A percentile compares a stretch with the other conserved stretches of the same genome.
These are phyloP conservation scores for Asclepias syriaca DNA, from an alignment of 257 asterid species.

Conservation along the genomic window DNA sequence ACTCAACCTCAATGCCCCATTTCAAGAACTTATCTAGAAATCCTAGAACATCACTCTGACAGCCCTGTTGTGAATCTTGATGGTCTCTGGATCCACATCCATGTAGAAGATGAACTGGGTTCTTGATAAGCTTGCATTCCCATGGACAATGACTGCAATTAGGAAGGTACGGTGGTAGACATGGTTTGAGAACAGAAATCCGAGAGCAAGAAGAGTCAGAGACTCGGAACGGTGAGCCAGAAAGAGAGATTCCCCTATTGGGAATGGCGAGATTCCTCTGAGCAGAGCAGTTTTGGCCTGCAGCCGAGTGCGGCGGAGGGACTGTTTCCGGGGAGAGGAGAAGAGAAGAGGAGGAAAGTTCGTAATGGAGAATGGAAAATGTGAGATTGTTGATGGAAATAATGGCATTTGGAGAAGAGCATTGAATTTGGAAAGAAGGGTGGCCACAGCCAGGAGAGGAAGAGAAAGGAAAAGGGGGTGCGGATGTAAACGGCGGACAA, in stretches of 20 bases:
- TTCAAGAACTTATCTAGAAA: conserved; percentile 54
- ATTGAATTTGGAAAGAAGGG: conserved; percentile 76
- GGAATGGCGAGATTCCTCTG: conserved; percentile 34
- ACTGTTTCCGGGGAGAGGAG: conserved; percentile 39
- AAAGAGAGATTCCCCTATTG: conserved; percentile 44
- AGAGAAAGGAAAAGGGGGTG: conserved; percentile 80
- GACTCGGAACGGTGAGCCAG: conserved; percentile 68
- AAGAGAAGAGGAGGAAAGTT: conserved; percentile 51
- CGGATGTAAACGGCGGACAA: conserved; percentile 71
- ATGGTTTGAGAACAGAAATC: conserved; percentile 57
- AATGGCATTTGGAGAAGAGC: conserved; percentile 47
- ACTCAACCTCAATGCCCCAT: conserved; percentile 68
- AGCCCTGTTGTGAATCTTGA: conserved; percentile 53
- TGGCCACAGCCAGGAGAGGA: conserved; percentile 83
- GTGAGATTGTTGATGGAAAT: conserved; percentile 50
- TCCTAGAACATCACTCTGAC: conserved; percentile 70
- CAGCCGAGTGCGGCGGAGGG: conserved; percentile 7
- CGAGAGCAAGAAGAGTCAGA: conserved; percentile 83
- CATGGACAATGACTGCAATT: conserved; percentile 67
- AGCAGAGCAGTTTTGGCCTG: conserved; percentile 41
- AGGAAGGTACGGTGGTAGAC: conserved; percentile 57
- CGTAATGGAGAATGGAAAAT: conserved; percentile 56
- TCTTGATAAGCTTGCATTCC: conserved; percentile 66
- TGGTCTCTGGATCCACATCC: conserved; percentile 58
- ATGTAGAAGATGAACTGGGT: conserved; percentile 49